These are phyloP conservation scores for Saccharomyces eubayanus DNA, from an alignment of 805 yeast genomes.

Conservation along the genomic window DNA sequence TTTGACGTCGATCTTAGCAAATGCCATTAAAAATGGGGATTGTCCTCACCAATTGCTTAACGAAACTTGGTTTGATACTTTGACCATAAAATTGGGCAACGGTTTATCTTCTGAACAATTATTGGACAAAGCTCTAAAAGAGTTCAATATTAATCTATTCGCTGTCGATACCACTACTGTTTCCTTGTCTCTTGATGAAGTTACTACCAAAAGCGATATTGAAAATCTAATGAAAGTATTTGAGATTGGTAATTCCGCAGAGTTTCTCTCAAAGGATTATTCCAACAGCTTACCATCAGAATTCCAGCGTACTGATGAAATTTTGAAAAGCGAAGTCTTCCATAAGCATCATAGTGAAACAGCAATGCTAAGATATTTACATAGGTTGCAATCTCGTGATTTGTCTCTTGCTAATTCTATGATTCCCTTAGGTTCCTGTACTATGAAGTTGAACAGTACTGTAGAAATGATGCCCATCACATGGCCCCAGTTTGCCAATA, in stretches of 20 bases:
- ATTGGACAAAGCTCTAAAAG: conserved; percentile 47
- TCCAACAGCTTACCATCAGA: conserved; percentile 35
- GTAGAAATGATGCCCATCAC: conserved; percentile 91
- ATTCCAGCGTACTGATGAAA: conserved; percentile 46
- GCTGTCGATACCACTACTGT: conserved; percentile 53
- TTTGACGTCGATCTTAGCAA: conserved; percentile 63
- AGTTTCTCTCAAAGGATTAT: conserved; percentile 3
- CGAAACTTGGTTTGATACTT: conserved; percentile 75
- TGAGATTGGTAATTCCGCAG: conserved; percentile 23
- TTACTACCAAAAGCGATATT: conserved; percentile 60
- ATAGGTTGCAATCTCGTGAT: conserved; percentile 77
- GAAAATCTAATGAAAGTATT: conserved; percentile 50
- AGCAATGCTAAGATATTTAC: conserved; percentile 84
- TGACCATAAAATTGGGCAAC: conserved; percentile 48
- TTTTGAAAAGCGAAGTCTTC: conserved; percentile 71
- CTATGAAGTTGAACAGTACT: conserved; percentile 94
- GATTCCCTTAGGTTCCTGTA: conserved; percentile 97
- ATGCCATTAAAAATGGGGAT: conserved; percentile 36
- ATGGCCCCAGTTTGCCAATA: conserved; percentile 82
- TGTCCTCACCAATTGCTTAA: conserved; percentile 45
- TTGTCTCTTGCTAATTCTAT: conserved; percentile 89
- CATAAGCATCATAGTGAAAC: conserved; percentile 88
- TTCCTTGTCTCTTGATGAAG: conserved; percentile 85
- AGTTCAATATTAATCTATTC: conserved; percentile 68
- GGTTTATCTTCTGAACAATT: conserved; percentile 48